Evolutionary conservation across 306 rosid genomes (phyloP).

Genomic region (Vigna angularis): DNA sequence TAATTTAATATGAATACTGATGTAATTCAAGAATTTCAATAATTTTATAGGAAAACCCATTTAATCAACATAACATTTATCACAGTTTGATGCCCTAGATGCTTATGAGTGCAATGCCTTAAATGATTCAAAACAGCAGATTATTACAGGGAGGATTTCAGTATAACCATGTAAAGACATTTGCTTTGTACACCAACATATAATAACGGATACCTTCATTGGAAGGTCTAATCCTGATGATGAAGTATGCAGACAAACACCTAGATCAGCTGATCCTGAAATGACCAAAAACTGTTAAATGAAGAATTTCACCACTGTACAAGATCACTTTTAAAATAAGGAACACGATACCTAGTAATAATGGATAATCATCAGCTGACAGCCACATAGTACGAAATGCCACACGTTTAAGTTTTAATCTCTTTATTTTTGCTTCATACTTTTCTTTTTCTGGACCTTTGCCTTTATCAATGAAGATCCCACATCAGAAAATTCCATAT

Average conservation of each 20-base stretch:
- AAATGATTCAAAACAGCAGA: conserved; percentile 1
- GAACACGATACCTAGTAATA: conserved; percentile 71
- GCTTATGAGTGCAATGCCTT: not conserved
- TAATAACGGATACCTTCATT: conserved; percentile 75
- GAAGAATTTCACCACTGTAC: conserved; percentile 20
- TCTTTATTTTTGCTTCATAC: conserved; percentile 83
- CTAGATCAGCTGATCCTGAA: conserved; percentile 93
- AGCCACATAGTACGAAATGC: conserved; percentile 98
- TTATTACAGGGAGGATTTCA: conserved; percentile 4
- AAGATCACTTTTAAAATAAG: conserved; percentile 4
- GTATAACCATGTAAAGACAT: conserved; percentile 5
- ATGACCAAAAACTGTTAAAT: conserved; percentile 39
- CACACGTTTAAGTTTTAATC: conserved; percentile 84
- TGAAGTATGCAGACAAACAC: conserved; percentile 95
- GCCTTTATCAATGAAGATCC: conserved; percentile 58
- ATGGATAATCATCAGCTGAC: conserved; percentile 94
- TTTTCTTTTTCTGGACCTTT: conserved; percentile 92
- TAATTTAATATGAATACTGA: not conserved
- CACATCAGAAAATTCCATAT: conserved; percentile 29
- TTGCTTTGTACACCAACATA: conserved; percentile 1
- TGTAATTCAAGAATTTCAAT: not conserved
- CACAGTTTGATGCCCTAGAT: conserved; percentile 2
- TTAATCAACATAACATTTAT: conserved; percentile 11
- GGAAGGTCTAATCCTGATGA: conserved; percentile 99
- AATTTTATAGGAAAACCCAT: not conserved